Evolutionary conservation across 257 asterid species (phyloP).

Genomic region (Craterostigma plantagineum): DNA sequence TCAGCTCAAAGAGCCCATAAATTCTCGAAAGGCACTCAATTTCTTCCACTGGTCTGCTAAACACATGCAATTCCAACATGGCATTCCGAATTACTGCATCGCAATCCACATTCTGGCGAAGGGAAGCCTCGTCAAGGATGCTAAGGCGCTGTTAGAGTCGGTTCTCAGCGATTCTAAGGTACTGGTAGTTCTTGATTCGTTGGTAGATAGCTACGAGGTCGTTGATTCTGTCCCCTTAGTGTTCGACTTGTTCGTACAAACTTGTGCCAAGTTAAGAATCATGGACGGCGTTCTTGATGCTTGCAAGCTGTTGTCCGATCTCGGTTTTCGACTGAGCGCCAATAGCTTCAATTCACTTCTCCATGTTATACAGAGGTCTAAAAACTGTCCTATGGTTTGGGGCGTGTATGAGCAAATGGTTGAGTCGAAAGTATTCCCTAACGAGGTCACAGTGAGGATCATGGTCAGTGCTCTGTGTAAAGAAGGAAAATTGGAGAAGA

Average conservation of each 20-base stretch:
- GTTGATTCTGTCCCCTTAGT: constrained; percentile 51
- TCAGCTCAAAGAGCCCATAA: constrained; percentile 41
- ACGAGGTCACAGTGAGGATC: constrained; percentile 35
- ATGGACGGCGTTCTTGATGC: constrained; percentile 28
- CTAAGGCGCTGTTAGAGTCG: constrained; percentile 48
- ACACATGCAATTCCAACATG: constrained; percentile 21
- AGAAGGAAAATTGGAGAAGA: constrained; percentile 41
- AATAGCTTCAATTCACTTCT: constrained; percentile 52
- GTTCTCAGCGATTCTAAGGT: constrained; percentile 15
- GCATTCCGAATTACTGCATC: constrained; percentile 32
- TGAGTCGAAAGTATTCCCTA: constrained; percentile 27
- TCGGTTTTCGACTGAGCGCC: constrained; percentile 35
- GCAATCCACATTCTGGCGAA: constrained; percentile 59
- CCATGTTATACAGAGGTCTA: constrained; percentile 48
- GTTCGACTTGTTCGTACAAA: constrained; percentile 59
- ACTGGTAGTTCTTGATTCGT: constrained; percentile 29
- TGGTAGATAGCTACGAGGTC: constrained; percentile 27
- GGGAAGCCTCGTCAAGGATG: constrained; percentile 54
- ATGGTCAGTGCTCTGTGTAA: constrained; percentile 58
- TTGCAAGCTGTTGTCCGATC: constrained; percentile 31
- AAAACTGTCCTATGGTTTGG: constrained; percentile 31
- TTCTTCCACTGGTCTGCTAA: constrained; percentile 72
- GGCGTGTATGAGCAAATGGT: constrained; percentile 49
- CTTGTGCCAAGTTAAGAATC: constrained; percentile 61
- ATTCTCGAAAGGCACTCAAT: constrained; percentile 48